These are phyloP conservation scores for Phaeoacremonium minimum DNA, from an alignment of 2,329 filamentous ascomycete species.

Conservation along the genomic window DNA sequence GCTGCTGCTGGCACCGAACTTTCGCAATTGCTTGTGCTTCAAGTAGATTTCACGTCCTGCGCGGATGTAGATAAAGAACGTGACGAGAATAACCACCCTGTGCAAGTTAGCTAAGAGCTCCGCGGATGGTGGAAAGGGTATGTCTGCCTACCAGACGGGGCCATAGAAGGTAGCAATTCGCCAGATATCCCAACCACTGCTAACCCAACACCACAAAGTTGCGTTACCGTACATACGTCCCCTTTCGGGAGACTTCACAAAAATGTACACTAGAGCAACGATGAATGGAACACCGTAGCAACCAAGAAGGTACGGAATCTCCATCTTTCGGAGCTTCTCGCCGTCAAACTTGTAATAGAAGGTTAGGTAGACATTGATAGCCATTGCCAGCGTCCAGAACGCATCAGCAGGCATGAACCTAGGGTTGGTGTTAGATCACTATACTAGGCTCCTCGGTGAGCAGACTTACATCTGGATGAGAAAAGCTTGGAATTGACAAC, in stretches of 20 bases:
- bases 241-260: constrained; percentile 45
- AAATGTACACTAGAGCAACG: constrained; percentile 64
- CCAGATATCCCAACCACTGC: constrained; percentile 61
- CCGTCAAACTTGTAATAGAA: constrained; percentile 73
- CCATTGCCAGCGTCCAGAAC: constrained; percentile 77
- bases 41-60: constrained; percentile 65
- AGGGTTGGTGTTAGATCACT: constrained; percentile 6
- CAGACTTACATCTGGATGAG: constrained; percentile 73
- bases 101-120: not conserved
- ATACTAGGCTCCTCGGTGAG: not conserved
- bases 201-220: constrained; percentile 78
- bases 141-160: constrained; percentile 55
- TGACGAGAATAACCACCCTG: constrained; percentile 58
- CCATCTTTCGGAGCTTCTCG: constrained; percentile 58
- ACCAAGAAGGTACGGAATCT: constrained; percentile 63
- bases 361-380: constrained; percentile 76
- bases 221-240: constrained; percentile 70
- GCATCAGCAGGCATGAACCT: constrained; percentile 78
- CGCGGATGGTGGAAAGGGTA: no score
- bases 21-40: constrained; percentile 58
- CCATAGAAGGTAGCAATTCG: constrained; percentile 73
- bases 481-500: constrained; percentile 72
- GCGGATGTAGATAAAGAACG: constrained; percentile 61
- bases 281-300: constrained; percentile 74
- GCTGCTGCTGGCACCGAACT: constrained; percentile 40